Conservation (phyloP, 2,329 filamentous ascomycete species). For the Bipolaris bicolor region DNA sequence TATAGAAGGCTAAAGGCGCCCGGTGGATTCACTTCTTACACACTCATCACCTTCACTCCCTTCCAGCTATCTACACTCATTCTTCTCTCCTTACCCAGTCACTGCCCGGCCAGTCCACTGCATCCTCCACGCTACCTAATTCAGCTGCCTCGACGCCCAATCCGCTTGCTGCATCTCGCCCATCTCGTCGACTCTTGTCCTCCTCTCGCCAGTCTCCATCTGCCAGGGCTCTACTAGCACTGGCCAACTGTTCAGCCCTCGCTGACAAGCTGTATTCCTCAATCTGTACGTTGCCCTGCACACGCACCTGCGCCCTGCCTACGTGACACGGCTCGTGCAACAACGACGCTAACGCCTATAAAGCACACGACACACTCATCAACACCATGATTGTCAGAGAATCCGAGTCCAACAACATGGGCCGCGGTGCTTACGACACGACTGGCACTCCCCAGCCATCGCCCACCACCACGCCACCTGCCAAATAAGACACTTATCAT, state of each 20-base stretch:
- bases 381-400: slow-evolving; percentile 53
- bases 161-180: not conserved
- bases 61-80: slow-evolving; percentile 35
- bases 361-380: slow-evolving; percentile 33
- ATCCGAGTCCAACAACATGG: slow-evolving; percentile 54
- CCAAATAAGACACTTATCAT: slow-evolving; percentile 41
- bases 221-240: slow-evolving; percentile 19
- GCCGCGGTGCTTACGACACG: slow-evolving; percentile 57
- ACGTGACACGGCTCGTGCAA: slow-evolving; percentile 18
- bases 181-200: slow-evolving; percentile 29
- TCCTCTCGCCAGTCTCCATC: slow-evolving; percentile 20
- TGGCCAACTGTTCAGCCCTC: slow-evolving; percentile 31
- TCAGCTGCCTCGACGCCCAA: not conserved
- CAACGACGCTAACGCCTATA: slow-evolving; percentile 38
- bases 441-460: slow-evolving; percentile 57
- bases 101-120: slow-evolving; percentile 42
- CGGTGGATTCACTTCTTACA: slow-evolving; percentile 29
- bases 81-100: slow-evolving; percentile 26
- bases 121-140: slow-evolving; percentile 39
- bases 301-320: slow-evolving; percentile 6
- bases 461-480: slow-evolving; percentile 39
- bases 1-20: slow-evolving; percentile 44
- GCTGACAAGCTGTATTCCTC: slow-evolving; percentile 27
- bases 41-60: slow-evolving; percentile 32
- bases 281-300: slow-evolving; percentile 29